Conservation (phyloP, 2,329 filamentous ascomycete species). For the Cadophora malorum region DNA sequence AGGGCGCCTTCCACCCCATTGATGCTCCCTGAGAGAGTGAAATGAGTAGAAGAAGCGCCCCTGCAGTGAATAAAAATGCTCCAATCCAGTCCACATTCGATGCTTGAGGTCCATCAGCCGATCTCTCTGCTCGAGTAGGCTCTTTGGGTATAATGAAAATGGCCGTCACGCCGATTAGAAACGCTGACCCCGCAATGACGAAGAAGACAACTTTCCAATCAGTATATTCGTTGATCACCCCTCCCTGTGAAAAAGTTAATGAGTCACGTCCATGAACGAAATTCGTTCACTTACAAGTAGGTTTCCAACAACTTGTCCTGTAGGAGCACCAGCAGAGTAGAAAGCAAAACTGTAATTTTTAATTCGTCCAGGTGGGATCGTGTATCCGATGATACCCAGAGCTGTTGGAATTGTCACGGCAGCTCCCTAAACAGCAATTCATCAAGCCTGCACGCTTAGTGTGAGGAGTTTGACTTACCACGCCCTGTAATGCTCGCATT, state of each 20-base stretch:
- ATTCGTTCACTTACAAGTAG: constrained; percentile 29
- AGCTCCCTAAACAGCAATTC: constrained; percentile 40
- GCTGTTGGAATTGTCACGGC: constrained; percentile 75
- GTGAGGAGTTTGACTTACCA: constrained; percentile 50
- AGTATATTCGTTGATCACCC: constrained; percentile 65
- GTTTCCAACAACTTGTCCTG: constrained; percentile 70
- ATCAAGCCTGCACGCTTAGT: background rate
- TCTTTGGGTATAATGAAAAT: constrained; percentile 65
- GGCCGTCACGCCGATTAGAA: constrained; percentile 61
- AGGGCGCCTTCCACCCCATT: constrained; percentile 69
- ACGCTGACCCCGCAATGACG: constrained; percentile 65
- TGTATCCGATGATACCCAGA: constrained; percentile 72
- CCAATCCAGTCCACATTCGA: constrained; percentile 71
- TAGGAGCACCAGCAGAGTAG: constrained; percentile 68
- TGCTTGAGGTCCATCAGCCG: constrained; percentile 31
- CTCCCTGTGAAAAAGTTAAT: constrained; percentile 51
- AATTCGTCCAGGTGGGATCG: constrained; percentile 69
- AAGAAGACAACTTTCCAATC: constrained; percentile 74
- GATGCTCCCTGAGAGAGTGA: constrained; percentile 73
- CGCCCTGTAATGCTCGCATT: constrained; percentile 69
- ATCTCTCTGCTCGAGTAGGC: constrained; percentile 41
- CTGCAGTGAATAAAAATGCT: constrained; percentile 65
- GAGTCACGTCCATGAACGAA: background rate
- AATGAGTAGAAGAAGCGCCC: constrained; percentile 68
- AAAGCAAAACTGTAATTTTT: constrained; percentile 75